Evolutionary conservation across 2,329 filamentous ascomycete species (phyloP).

Genomic region (Fusarium longipes): DNA sequence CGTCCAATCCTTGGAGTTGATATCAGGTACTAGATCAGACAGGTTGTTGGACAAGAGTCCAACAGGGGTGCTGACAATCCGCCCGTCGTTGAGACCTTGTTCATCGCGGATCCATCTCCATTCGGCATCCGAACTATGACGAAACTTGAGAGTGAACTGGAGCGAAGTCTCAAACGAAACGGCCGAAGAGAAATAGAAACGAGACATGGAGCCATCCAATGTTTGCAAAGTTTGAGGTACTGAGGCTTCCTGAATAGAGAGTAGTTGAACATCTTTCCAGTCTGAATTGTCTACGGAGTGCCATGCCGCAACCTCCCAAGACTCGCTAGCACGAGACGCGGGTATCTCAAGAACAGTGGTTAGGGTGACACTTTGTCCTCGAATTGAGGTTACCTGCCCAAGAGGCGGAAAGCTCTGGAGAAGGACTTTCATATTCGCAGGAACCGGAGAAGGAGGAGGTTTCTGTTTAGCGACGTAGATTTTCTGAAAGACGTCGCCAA

Average conservation of each 20-base stretch:
- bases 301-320: constrained; percentile 83
- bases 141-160: constrained; percentile 79
- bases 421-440: constrained; percentile 52
- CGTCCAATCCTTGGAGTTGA: constrained; percentile 65
- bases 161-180: constrained; percentile 62
- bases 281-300: constrained; percentile 67
- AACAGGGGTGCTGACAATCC: constrained; percentile 61
- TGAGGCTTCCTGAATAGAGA: constrained; percentile 37
- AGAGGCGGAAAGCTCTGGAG: constrained; percentile 74
- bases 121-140: constrained; percentile 59
- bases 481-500: constrained; percentile 53
- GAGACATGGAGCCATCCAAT: constrained; percentile 37
- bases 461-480: constrained; percentile 55
- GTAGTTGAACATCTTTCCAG: constrained; percentile 64
- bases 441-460: constrained; percentile 41
- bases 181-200: constrained; percentile 65
- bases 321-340: constrained; percentile 61
- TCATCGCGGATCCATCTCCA: constrained; percentile 81
- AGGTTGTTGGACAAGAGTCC: constrained; percentile 55
- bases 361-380: constrained; percentile 64
- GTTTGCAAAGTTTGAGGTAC: constrained; percentile 64
- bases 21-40: constrained; percentile 64
- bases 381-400: constrained; percentile 76
- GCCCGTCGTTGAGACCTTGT: constrained; percentile 71
- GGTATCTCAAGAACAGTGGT: constrained; percentile 77